Evolutionary conservation across 345 rosid species (phyloP), one percentile per base, ranked within the genome.

Genomic region (Gossypium bickii): DNA sequence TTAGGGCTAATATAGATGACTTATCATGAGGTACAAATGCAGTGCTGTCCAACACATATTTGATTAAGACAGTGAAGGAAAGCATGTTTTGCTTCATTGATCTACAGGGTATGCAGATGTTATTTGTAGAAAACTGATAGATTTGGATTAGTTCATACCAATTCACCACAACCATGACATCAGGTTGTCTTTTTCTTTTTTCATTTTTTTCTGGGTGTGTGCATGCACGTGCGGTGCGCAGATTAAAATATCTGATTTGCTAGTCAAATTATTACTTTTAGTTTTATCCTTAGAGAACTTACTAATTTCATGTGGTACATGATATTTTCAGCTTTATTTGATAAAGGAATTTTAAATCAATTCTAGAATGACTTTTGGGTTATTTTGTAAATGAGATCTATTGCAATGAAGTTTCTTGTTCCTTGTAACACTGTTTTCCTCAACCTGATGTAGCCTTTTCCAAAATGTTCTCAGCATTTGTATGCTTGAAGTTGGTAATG

Each of bases 371-470:
- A 65, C 47, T 56, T 67, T 24, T 47, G 29, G 78, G 63, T 53
- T 59, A 70, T 72, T 20, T 52, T 24, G 58, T 29, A 57, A 59
- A 45, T 66, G 43, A 75, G 3, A 20, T 38, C 56, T 34, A 71
- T 65, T 24, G 27, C n/a, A 12, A 56, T 48, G 4, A 43, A 41
- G 60, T 51, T 73, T 52, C 51, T 66, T 63, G 44, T 29, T 64
- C 45, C 51, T 59, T 64, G 8, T 78, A 45, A 59, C n/a, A 17
- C 34, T 67, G 34, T 51, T 44, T 58, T 60, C 24, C 10, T 52
- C 62, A 66, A 51, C 64, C 47, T 62, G 78, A 49, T 76, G 61
- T 69, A 41, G 29, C 72, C 62, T 52, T 68, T n/a, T 16, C 45
- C 45, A 49, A 51, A 71, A 34, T 67, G 52, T 29, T 53, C 29